Base-by-base conservation (phyloP, 2,329 filamentous ascomycete genomes). In the Ilyonectria sp. region DNA sequence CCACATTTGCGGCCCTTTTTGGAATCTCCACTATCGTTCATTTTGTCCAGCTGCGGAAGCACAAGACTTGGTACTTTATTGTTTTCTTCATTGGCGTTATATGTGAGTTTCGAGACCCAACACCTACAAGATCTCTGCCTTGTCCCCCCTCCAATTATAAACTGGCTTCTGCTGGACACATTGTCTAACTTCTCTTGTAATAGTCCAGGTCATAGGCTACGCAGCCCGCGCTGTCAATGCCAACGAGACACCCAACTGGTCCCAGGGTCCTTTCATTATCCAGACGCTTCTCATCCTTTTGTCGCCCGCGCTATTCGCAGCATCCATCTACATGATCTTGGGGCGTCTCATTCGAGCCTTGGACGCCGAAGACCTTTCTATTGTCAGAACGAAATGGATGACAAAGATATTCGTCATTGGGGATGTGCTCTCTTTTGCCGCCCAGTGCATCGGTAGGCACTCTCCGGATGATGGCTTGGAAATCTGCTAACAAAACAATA, bases 241-340 rank as follows among this genome's bases (percentile, higher is more conserved):
- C 46, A 76, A 79, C 62, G 64, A 79, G 35, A 80, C 82, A 4
- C 21, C 21, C 21, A 21, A 21, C 21, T 21, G 21, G 68, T 74
- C 55, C 63, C 77, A 84, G 67, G 77, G 72, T 9, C 79, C 79
- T 1, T 85, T 81, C 75, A 78, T 83, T n/a, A 68, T 80, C 13
- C 69, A 84, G 69, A 79, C 79, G n/a, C 75, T 77, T 23, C 74
- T 84, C 15, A 72, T 84, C 23, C 79, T 85, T 0, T 66, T 84
- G 11, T 81, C 82, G 1, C 82, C 83, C 1, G 77, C 82, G 3
- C 82, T 85, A 68, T 83, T 84, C 66, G 83, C 83, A 6, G 83
- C 83, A 1, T 81, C 82, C 0, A 78, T 85, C 23, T 85, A 85
- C 76, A 84, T 84, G 82, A 81, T 80, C 40, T 79, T 84, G 3